Percentiles rank a stretch among this genome's conserved stretches.
These are phyloP conservation scores for Wilcoxina mikolae DNA, from an alignment of 495 filamentous ascomycete species.

Conservation along the genomic window DNA sequence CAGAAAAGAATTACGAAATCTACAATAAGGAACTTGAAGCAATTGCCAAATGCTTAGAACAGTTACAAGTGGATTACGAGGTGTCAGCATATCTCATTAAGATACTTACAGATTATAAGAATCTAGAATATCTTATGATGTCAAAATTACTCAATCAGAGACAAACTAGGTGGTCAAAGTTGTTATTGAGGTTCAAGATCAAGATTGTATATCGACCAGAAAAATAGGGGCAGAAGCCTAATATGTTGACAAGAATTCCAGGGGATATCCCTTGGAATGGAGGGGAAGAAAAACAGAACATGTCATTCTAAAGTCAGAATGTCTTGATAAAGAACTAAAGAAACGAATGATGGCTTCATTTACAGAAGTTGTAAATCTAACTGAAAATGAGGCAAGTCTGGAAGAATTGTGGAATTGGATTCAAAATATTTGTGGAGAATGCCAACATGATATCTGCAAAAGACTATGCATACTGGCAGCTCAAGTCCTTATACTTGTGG, in stretches of 20 bases:
- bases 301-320: too few relatives aligned
- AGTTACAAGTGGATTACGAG: constrained; percentile 24
- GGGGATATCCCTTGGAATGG: constrained; percentile 2
- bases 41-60: constrained; percentile 18
- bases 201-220: constrained; percentile 11
- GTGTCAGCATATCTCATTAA: constrained; percentile 3
- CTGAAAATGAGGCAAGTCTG: too few relatives aligned
- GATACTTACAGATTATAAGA: constrained; percentile 19
- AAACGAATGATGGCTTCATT: too few relatives aligned
- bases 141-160: constrained; percentile 3
- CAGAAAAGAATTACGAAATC: constrained; percentile 12
- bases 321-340: too few relatives aligned
- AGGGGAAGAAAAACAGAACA: too few relatives aligned
- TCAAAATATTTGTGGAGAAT: too few relatives aligned
- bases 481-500: too few relatives aligned
- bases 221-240: constrained; percentile 9
- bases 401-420: too few relatives aligned
- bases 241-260: constrained; percentile 10
- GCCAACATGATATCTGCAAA: too few relatives aligned
- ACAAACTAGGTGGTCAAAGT: constrained; percentile 2
- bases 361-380: too few relatives aligned
- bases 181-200: constrained; percentile 11
- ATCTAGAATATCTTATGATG: constrained; percentile 25
- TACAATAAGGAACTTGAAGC: constrained; percentile 10
- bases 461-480: too few relatives aligned